These are phyloP conservation scores for Talaromyces islandicus DNA, from an alignment of 2,329 filamentous ascomycete species.

Conservation along the genomic window DNA sequence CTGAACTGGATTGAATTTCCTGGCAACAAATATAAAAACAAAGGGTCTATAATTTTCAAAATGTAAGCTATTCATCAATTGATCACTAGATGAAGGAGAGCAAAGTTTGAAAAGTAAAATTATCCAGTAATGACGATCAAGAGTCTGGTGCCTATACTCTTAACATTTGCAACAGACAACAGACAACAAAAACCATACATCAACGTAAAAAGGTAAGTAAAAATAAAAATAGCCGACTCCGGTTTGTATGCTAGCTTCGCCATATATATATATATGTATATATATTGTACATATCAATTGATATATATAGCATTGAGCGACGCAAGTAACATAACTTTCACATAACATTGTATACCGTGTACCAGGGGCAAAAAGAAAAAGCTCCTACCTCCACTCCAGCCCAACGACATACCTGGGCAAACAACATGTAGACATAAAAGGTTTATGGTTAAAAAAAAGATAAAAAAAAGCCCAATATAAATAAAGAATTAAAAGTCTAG, in stretches of 20 bases:
- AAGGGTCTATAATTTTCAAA: no score
- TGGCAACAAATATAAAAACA: no score
- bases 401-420: neutral
- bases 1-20: neutral
- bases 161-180: no score
- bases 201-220: no score
- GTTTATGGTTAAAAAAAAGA: neutral
- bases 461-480: neutral
- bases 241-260: neutral
- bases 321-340: neutral
- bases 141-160: no score
- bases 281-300: neutral
- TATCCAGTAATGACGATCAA: no score
- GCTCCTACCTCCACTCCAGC: neutral
- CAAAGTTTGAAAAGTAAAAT: no score
- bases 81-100: no score
- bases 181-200: no score
- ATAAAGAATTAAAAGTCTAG: neutral
- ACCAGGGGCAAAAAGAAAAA: neutral
- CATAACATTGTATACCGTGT: neutral
- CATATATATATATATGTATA: no score
- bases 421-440: neutral
- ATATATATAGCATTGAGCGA: neutral
- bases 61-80: no score
- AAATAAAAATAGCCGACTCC: neutral